These are phyloP conservation scores for Aspergillus puulaauensis DNA, from an alignment of 2,329 filamentous ascomycete species.

Conservation along the genomic window DNA sequence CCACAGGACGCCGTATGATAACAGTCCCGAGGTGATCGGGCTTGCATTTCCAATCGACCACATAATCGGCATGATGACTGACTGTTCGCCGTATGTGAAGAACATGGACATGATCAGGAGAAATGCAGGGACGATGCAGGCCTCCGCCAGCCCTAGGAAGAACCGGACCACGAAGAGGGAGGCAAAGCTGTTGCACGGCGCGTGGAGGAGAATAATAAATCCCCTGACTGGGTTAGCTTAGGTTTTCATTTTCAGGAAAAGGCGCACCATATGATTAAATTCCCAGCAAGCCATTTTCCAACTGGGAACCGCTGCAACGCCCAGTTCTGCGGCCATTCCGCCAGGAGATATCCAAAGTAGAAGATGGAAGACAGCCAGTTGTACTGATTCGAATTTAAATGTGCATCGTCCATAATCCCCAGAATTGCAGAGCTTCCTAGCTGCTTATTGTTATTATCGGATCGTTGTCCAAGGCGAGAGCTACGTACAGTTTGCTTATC, in stretches of 20 bases:
- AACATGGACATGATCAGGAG: constrained; percentile 42
- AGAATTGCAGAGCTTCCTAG: constrained; percentile 28
- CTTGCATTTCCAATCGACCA: constrained; percentile 43
- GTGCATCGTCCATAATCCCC: constrained; percentile 32
- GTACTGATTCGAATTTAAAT: constrained; percentile 29
- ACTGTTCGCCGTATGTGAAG: constrained; percentile 38
- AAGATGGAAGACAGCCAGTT: constrained; percentile 47
- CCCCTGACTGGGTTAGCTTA: constrained; percentile 27
- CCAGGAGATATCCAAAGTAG: constrained; percentile 43
- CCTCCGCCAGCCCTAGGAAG: constrained; percentile 54
- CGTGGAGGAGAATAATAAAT: constrained; percentile 31
- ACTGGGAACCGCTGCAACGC: constrained; percentile 43
- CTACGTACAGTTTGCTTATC: constrained; percentile 37
- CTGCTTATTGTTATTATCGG: background rate
- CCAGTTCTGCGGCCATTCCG: constrained; percentile 43
- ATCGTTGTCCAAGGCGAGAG: background rate
- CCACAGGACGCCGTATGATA: constrained; percentile 45
- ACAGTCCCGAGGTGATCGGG: constrained; percentile 40
- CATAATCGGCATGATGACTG: constrained; percentile 36
- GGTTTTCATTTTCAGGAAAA: too few species aligned
- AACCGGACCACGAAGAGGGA: constrained; percentile 52
- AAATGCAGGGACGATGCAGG: constrained; percentile 53
- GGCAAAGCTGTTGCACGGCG: constrained; percentile 48
- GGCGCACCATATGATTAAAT: constrained; percentile 25
- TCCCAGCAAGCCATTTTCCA: constrained; percentile 37